A percentile compares a stretch with the other conserved stretches of the same genome.
Conservation (phyloP, 345 rosid species). For the Punica granatum region DNA sequence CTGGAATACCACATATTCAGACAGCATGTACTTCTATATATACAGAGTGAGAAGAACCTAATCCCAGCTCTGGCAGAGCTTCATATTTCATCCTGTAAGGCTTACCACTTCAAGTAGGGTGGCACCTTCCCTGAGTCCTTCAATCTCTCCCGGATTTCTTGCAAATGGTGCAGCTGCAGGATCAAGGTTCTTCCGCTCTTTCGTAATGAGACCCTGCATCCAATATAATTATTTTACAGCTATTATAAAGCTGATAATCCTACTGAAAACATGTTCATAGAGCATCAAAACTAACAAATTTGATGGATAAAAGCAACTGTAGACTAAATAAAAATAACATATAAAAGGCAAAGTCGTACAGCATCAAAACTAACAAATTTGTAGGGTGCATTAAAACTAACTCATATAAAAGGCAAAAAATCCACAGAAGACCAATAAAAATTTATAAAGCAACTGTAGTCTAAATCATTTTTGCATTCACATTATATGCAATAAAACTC, state of each 20-base stretch:
- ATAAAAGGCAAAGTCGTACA: too few relatives aligned
- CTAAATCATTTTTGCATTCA: not conserved
- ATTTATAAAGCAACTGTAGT: not conserved
- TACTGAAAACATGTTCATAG: not conserved
- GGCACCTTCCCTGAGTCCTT: constrained; percentile 79
- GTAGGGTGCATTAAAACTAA: too few relatives aligned
- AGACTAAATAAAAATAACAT: too few relatives aligned
- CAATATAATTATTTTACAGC: constrained; percentile 6
- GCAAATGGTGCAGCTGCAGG: constrained; percentile 87
- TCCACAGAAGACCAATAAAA: not conserved
- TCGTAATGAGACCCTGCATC: constrained; percentile 84
- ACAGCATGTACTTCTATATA: not conserved
- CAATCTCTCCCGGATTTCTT: constrained; percentile 50
- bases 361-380: too few relatives aligned
- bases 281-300: not conserved
- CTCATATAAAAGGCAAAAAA: not conserved
- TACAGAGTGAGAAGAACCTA: not conserved
- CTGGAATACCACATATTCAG: not conserved
- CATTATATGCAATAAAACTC: not conserved
- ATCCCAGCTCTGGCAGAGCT: not conserved
- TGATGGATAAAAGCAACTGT: too few relatives aligned
- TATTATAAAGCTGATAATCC: not conserved
- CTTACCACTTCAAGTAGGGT: constrained; percentile 82
- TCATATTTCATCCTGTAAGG: constrained; percentile 7
- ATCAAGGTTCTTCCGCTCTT: constrained; percentile 81